phyloP scores from a whole-genome alignment of 1,139 yeast genomes.

The Blastobotrys aristatus region DNA sequence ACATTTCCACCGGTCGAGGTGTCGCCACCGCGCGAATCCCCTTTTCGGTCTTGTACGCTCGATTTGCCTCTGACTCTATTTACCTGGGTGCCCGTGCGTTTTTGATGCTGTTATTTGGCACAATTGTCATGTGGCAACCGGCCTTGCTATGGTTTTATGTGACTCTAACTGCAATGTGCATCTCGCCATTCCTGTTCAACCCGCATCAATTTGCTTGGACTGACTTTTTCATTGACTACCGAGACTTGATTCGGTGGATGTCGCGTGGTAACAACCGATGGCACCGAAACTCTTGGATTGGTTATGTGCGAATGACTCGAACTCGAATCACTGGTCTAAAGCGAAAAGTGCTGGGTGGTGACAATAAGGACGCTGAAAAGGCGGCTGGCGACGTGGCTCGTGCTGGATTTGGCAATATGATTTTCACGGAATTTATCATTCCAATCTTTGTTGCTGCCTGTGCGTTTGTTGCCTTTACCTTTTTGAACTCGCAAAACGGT shows the following conservation, averaged over 20 bases:
- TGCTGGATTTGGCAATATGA: conserved; percentile 84
- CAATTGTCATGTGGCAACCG: conserved; percentile 95
- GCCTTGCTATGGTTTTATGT: conserved; percentile 99
- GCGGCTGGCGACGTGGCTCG: conserved; percentile 92
- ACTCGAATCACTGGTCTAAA: conserved; percentile 98
- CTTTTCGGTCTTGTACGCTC: conserved; percentile 87
- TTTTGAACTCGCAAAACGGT: conserved; percentile 96
- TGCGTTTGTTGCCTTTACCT: conserved; percentile 85
- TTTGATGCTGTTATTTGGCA: conserved; percentile 84
- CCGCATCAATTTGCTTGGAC: conserved; percentile 99
- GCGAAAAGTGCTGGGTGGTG: conserved; percentile 79
- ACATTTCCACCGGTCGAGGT: conserved; percentile 99
- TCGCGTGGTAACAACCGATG: conserved; percentile 98
- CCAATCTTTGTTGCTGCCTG: conserved; percentile 84
- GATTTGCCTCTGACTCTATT: conserved; percentile 96
- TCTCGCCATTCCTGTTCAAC: conserved; percentile 92
- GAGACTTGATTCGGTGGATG: conserved; percentile 97
- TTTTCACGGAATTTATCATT: conserved; percentile 84
- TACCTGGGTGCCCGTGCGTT: conserved; percentile 92
- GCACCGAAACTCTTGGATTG: conserved; percentile 99
- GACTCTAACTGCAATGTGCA: conserved; percentile 79
- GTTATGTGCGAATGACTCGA: conserved; percentile 91
- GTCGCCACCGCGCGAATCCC: conserved; percentile 98
- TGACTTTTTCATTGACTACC: conserved; percentile 97
- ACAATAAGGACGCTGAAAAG: conserved; percentile 90